A percentile compares a stretch with the other conserved stretches of the same genome.
These are phyloP conservation scores for Poa annua DNA, from an alignment of 176 grass and related monocot genomes.

Conservation along the genomic window DNA sequence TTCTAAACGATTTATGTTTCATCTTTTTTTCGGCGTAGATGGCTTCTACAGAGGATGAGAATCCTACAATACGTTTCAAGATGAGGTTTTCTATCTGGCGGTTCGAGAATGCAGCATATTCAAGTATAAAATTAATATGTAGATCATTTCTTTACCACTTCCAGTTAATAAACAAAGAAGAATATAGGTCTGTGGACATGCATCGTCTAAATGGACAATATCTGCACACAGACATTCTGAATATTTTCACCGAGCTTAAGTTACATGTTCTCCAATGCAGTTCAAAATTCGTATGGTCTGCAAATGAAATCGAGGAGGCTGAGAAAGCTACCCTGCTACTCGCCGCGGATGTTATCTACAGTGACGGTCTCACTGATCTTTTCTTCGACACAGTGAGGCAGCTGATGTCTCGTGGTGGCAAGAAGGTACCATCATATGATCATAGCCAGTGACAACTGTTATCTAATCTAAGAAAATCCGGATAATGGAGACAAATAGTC, in stretches of 20 bases:
- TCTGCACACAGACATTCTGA: too few relatives aligned
- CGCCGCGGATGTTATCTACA: slow-evolving; percentile 89
- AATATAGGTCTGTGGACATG: too few relatives aligned
- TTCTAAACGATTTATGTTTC: too few relatives aligned
- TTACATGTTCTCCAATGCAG: slow-evolving; percentile 29
- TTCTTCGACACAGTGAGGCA: slow-evolving; percentile 62
- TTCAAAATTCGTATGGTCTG: slow-evolving; percentile 55
- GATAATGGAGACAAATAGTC: not conserved
- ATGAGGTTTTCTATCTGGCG: too few relatives aligned
- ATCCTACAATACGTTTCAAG: too few relatives aligned
- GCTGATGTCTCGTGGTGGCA: slow-evolving; percentile 59
- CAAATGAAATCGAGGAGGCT: slow-evolving; percentile 67
- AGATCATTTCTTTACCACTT: not conserved
- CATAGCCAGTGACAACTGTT: not conserved
- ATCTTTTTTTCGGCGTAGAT: too few relatives aligned
- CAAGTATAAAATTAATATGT: not conserved
- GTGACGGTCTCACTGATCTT: slow-evolving; percentile 73
- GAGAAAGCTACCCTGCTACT: slow-evolving; percentile 69
- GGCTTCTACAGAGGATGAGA: too few relatives aligned
- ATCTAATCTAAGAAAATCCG: not conserved
- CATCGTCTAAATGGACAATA: too few relatives aligned
- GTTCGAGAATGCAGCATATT: not conserved
- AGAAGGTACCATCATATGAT: slow-evolving; percentile 57
- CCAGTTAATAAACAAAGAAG: slow-evolving; percentile 13
- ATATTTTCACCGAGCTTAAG: not conserved